Evolutionary conservation across 2,329 filamentous ascomycete species (phyloP), one percentile per base, ranked within the genome.

Genomic region (Elsinoe necatrix): DNA sequence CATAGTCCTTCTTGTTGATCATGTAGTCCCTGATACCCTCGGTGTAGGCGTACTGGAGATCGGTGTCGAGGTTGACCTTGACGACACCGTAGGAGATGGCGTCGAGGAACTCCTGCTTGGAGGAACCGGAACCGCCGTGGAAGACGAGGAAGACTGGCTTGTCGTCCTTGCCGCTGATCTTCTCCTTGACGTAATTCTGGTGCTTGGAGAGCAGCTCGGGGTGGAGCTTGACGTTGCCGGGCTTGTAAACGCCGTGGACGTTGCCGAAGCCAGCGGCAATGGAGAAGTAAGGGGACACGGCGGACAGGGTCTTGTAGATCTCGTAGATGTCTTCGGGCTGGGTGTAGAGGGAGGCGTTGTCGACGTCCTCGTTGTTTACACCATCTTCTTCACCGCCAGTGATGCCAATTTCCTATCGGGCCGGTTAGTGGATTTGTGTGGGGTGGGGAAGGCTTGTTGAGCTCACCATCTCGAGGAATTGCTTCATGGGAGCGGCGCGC

Each of bases 131-230:
- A 68, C 93, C 93, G 69, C 93, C 93, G 82, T 98, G 93, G 87
- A 98, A 98, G 73, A 98, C 93, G 69, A 98, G 89, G 84, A 91
- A 97, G 71, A 97, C 88, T 65, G 93, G 93, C 86, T 96, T 96
- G 71, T 87, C 81, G 52, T 87, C 82, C 66, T 80, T 77, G 67
- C 81, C 76, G 64, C 75, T 74, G 63, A 85, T 83, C 79, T 95
- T 82, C 75, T 92, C 83, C 75, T 89, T 83, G 73, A 96, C 89
- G 75, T 87, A 89, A 63, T 80, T 80, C 80, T 98, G 93, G 84
- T 98, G 93, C 86, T 97, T 96, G 75, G 83, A 82, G 67, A 98
- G 87, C 54, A 98, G 85, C 77, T 95, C 89, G 58, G 93, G 93
- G 79, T 95, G 90, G 63, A 98, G 86, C 77, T 89, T 89, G 76